Evolutionary conservation across 2,329 filamentous ascomycete species (phyloP).

Genomic region (Pestalotiopsis sp.): DNA sequence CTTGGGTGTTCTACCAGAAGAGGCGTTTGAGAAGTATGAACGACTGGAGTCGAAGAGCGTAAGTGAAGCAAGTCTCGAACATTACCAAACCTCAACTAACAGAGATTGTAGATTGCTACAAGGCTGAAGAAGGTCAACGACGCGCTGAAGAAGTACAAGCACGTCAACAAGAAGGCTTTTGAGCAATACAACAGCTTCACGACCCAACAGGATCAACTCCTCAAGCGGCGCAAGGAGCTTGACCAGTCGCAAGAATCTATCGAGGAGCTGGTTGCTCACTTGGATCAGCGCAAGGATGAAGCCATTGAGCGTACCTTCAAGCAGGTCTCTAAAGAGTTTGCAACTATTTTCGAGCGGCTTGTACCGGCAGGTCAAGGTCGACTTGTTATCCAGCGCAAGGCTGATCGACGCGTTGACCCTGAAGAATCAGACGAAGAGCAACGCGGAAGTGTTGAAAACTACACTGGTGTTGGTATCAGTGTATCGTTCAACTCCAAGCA

Average conservation of each 20-base stretch:
- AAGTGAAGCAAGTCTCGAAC: constrained; percentile 30
- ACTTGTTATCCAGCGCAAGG: constrained; percentile 88
- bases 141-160: constrained; percentile 90
- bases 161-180: constrained; percentile 99
- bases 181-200: constrained; percentile 99
- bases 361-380: constrained; percentile 91
- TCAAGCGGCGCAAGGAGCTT: constrained; percentile 81
- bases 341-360: constrained; percentile 89
- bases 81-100: background rate
- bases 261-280: constrained; percentile 84
- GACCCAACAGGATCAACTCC: constrained; percentile 82
- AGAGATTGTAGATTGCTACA: constrained; percentile 49
- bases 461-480: constrained; percentile 92
- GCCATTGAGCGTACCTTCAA: constrained; percentile 98
- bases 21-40: constrained; percentile 89
- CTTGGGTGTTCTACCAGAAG: constrained; percentile 88
- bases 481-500: constrained; percentile 99
- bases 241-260: constrained; percentile 86
- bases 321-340: constrained; percentile 92
- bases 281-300: constrained; percentile 95
- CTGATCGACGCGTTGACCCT: constrained; percentile 65
- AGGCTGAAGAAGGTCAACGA: constrained; percentile 90
- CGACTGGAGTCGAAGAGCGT: constrained; percentile 78
- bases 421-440: constrained; percentile 71
- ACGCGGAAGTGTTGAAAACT: constrained; percentile 82